Evolutionary conservation across 108 stramenopile species (phyloP).

Genomic region (Schizochytrium sp.): DNA sequence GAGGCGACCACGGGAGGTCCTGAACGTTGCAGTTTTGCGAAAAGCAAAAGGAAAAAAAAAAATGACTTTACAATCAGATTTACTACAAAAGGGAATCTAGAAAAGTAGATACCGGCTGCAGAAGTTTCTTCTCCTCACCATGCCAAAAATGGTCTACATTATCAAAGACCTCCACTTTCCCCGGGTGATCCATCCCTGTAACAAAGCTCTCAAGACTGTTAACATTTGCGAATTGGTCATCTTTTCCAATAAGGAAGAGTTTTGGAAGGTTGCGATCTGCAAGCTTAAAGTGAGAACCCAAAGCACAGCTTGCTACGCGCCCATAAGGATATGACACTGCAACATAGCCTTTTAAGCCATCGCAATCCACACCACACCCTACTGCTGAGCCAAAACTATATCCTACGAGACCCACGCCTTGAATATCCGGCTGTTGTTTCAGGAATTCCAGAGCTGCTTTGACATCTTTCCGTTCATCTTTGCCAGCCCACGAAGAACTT

Average conservation of each 20-base stretch:
- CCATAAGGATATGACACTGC: constrained; percentile 44
- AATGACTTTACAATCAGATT: neutral
- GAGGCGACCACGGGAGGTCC: no score
- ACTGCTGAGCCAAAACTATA: constrained; percentile 45
- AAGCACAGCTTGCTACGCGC: constrained; percentile 34
- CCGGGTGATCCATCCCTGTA: neutral
- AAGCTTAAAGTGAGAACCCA: neutral
- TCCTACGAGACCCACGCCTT: constrained; percentile 18
- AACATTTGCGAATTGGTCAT: constrained; percentile 32
- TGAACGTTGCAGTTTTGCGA: no score
- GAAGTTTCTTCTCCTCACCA: neutral
- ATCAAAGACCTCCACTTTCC: neutral
- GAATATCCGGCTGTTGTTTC: neutral
- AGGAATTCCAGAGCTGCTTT: constrained; percentile 1
- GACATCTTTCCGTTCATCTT: constrained; percentile 4
- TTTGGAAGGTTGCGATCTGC: constrained; percentile 31
- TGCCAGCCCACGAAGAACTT: neutral
- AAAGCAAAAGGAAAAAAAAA: no score
- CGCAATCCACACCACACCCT: neutral
- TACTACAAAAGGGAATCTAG: neutral
- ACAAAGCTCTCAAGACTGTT: neutral
- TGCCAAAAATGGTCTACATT: constrained; percentile 50
- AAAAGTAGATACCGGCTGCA: neutral
- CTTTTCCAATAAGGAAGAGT: constrained; percentile 34
- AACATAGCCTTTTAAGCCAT: constrained; percentile 4